Evolutionary conservation across 2,329 filamentous ascomycete species (phyloP).

Genomic region (Pseudogymnoascus sp.): DNA sequence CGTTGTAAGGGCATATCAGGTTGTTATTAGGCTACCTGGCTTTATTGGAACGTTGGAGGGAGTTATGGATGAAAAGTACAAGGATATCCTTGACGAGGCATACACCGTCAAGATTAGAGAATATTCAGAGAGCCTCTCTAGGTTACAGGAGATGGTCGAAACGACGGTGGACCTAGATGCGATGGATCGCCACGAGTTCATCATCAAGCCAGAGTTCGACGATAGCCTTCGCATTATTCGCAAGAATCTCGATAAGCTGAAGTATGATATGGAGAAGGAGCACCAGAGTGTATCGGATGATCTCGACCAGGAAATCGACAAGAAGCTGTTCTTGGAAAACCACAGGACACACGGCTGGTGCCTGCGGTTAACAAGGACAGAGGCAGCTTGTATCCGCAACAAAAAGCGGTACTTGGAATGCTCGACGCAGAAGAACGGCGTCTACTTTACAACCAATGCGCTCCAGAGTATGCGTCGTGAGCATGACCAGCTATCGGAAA

Average conservation of each 20-base stretch:
- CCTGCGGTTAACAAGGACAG: constrained; percentile 82
- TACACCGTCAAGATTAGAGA: constrained; percentile 79
- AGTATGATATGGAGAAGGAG: constrained; percentile 74
- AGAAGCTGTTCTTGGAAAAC: constrained; percentile 96
- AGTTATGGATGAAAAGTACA: constrained; percentile 92
- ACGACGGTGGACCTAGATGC: constrained; percentile 94
- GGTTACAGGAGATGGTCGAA: constrained; percentile 95
- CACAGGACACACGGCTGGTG: constrained; percentile 96
- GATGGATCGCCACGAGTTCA: constrained; percentile 93
- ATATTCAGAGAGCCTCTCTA: constrained; percentile 69
- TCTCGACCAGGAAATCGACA: constrained; percentile 85
- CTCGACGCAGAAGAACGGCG: constrained; percentile 97
- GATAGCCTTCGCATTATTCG: constrained; percentile 80
- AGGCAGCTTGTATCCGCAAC: constrained; percentile 88
- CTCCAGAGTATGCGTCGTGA: constrained; percentile 77
- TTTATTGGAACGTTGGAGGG: constrained; percentile 84
- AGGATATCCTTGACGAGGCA: constrained; percentile 72
- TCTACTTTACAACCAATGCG: constrained; percentile 87
- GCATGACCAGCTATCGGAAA: constrained; percentile 86
- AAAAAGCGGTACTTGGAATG: constrained; percentile 87
- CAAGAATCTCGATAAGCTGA: constrained; percentile 79
- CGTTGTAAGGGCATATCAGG: constrained; percentile 90
- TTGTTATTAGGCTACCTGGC: constrained; percentile 81
- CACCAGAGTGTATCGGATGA: constrained; percentile 70
- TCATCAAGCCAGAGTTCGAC: constrained; percentile 98